phyloP scores from a whole-genome alignment of 78 protist species.

The Planoprotostelium fungivorum region DNA sequence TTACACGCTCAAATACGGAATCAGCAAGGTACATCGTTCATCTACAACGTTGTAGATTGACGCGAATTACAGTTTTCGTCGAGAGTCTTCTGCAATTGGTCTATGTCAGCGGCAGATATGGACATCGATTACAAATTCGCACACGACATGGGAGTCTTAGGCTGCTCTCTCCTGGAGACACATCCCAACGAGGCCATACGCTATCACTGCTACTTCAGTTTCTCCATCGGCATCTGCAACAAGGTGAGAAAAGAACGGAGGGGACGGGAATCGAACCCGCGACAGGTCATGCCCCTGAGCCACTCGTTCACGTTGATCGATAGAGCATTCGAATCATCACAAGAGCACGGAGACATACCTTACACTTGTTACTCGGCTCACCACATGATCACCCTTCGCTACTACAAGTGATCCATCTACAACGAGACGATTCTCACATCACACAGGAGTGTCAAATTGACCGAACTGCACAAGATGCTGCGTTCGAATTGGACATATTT shows the following conservation, averaged over 20 bases:
- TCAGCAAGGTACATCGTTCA: not conserved
- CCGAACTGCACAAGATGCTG: not conserved
- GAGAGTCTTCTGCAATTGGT: not conserved
- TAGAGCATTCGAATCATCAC: not conserved
- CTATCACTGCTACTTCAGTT: not conserved
- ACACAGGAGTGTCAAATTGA: not conserved
- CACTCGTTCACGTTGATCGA: not conserved
- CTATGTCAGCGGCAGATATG: not conserved
- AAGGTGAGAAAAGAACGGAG: not conserved
- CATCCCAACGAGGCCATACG: not conserved
- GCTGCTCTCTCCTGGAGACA: not conserved
- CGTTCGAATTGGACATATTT: not conserved
- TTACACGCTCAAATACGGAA: not conserved
- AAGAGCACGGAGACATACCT: not conserved
- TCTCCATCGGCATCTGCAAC: not conserved
- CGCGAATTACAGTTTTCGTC: not conserved
- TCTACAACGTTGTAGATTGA: not conserved
- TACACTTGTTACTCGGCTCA: not conserved
- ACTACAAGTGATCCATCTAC: not conserved
- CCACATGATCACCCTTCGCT: not conserved
- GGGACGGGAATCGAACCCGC: no score
- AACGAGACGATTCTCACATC: not conserved
- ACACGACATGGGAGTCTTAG: not conserved
- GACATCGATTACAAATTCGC: not conserved
- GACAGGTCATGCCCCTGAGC: not conserved